Base-by-base conservation (phyloP, 139 green algal genomes). In the Desmodesmus armatus region DNA sequence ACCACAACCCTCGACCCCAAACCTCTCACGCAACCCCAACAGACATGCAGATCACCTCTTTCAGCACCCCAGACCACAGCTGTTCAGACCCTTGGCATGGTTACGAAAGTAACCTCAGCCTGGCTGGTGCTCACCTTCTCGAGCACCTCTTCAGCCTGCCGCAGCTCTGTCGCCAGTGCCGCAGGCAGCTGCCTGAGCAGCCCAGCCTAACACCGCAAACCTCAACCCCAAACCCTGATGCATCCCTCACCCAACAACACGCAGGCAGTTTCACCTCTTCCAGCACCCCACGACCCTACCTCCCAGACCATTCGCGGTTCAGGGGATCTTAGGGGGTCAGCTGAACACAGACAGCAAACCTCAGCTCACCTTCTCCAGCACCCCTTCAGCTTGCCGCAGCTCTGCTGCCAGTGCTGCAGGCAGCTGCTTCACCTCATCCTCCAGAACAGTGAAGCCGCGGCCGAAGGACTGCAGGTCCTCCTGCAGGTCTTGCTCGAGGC, bases 361-460 rank as follows among this genome's bases (percentile, higher is more conserved):
- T 21, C 47, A 55, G 13, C 9, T 13, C 47, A 55, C 13, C 9
- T 21, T 7, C 9, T 7, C 7, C 47, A 55, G 47, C 47, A 55
- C n/a, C n/a, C n/a, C n/a, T n/a, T n/a, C n/a, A n/a, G n/a, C n/a
- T n/a, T n/a, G n/a, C n/a, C n/a, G n/a, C n/a, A n/a, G n/a, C n/a
- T n/a, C n/a, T 55, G 47, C 47, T 55, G 47, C 47, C 7, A 21
- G 9, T 55, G 47, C 9, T 55, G 47, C 47, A 55, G 47, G 9
- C 60, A 69, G 60, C 60, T 33, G 11, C 17, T 69, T 29, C 60
- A 33, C 17, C 17, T 71, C 7, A 31, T 40, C 23, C 40, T 90
- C 88, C 49, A 94, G 21, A 51, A 93, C 88, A 3, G 93, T 95
- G 83, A 95, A 94, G 65, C 93, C 93, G 41, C 86, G 87, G n/a